phyloP scores from a whole-genome alignment of 768 basidiomycete genomes.

The Tephrocybe rancida region DNA sequence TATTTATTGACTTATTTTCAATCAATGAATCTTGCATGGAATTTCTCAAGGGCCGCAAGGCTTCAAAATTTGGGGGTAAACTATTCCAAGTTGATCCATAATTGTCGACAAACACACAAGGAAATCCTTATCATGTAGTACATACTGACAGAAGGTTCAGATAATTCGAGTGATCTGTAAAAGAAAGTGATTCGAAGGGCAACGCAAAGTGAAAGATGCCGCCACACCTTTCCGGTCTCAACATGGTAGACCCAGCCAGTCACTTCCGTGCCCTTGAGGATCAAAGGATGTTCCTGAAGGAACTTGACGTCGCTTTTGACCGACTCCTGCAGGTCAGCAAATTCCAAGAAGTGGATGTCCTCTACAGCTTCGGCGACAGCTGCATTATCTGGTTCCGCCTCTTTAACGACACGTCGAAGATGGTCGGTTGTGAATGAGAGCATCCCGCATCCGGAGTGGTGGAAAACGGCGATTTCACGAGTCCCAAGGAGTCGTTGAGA shows the following conservation, averaged over 20 bases:
- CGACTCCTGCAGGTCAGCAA: constrained; percentile 50
- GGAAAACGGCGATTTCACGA: constrained; percentile 65
- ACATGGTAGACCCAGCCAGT: constrained; percentile 75
- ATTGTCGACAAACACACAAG: no score
- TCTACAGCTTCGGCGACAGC: constrained; percentile 33
- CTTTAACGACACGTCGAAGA: constrained; percentile 52
- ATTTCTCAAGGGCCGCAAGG: not conserved
- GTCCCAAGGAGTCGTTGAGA: constrained; percentile 77
- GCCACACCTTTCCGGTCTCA: constrained; percentile 56
- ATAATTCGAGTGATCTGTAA: not conserved
- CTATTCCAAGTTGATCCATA: no score
- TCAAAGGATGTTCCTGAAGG: constrained; percentile 55
- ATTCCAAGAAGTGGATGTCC: constrained; percentile 58
- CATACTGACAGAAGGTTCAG: no score
- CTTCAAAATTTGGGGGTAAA: not conserved
- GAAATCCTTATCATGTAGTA: no score
- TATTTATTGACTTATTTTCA: no score
- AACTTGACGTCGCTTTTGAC: constrained; percentile 62
- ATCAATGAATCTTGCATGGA: no score
- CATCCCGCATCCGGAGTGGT: constrained; percentile 79
- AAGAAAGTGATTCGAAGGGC: no score
- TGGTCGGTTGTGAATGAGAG: constrained; percentile 56
- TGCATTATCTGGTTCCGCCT: constrained; percentile 37
- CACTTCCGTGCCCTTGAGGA: constrained; percentile 53
- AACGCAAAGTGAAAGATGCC: not conserved